These are phyloP conservation scores for Diaporthe citri DNA, from an alignment of 2,329 filamentous ascomycete species.

Conservation along the genomic window DNA sequence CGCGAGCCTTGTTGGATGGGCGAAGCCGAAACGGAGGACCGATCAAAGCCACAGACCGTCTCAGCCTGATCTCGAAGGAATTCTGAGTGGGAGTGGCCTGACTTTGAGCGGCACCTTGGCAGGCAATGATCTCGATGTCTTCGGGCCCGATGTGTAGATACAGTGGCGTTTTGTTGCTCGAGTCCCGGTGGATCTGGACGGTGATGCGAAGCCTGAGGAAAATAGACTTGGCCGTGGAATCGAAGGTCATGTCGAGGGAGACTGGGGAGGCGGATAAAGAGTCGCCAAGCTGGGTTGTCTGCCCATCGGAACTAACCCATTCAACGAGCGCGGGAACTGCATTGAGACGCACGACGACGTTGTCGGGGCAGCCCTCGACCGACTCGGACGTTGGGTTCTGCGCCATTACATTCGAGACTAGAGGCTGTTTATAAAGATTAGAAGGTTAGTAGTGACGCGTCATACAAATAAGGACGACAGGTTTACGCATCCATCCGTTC, in stretches of 20 bases:
- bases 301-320: background rate
- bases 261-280: background rate
- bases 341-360: background rate
- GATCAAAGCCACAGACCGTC: background rate
- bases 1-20: constrained; percentile 17
- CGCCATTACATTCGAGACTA: background rate
- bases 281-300: background rate
- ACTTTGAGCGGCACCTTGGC: background rate
- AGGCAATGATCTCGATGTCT: background rate
- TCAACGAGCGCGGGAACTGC: background rate
- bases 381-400: background rate
- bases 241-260: constrained; percentile 8
- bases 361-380: background rate
- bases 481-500: constrained; percentile 20
- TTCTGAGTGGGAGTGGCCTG: background rate
- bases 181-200: constrained; percentile 22
- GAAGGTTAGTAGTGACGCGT: background rate
- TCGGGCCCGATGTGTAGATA: background rate
- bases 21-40: constrained; percentile 21
- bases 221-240: background rate
- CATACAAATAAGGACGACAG: background rate
- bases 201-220: background rate
- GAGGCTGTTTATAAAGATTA: background rate
- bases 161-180: constrained; percentile 3
- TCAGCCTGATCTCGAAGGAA: background rate